Evolutionary conservation across 257 asterid species (phyloP).

Genomic region (Salvia splendens): DNA sequence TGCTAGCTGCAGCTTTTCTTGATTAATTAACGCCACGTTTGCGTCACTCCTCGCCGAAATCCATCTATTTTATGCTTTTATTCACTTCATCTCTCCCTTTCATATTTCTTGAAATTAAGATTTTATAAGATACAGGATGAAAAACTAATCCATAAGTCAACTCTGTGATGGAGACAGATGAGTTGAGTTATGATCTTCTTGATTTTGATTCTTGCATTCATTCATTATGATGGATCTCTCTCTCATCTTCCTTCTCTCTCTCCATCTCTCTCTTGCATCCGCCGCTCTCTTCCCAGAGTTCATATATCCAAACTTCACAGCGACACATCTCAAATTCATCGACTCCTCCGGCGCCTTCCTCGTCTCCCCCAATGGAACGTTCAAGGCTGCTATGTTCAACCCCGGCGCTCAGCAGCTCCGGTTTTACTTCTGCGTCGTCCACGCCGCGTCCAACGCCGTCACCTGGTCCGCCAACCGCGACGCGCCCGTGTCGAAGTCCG

Average conservation of each 20-base stretch:
- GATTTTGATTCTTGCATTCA: conserved; percentile 26
- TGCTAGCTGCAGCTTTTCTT: conserved; percentile 26
- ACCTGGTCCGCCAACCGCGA: conserved; percentile 76
- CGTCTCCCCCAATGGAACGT: conserved; percentile 54
- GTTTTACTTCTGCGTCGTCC: conserved; percentile 62
- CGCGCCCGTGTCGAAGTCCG: conserved; percentile 51
- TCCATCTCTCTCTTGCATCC: conserved; percentile 22
- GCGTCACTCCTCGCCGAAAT: conserved; percentile 31
- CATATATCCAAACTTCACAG: conserved; percentile 59
- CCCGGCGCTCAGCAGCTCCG: conserved; percentile 41
- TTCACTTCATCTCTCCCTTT: conserved; percentile 38
- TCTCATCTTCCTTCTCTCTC: conserved; percentile 32
- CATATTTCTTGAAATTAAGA: conserved; percentile 19
- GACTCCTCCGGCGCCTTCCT: conserved; percentile 56
- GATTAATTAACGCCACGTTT: conserved; percentile 22
- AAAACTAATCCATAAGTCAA: conserved; percentile 31
- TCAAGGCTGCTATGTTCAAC: conserved; percentile 55
- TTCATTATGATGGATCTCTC: conserved; percentile 38
- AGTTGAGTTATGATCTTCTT: too few relatives aligned
- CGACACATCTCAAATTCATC: conserved; percentile 39
- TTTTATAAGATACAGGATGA: conserved; percentile 9
- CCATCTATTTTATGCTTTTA: conserved; percentile 15
- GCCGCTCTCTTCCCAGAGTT: conserved; percentile 42
- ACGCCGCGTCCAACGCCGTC: conserved; percentile 51
- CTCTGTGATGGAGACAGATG: neutral